These are phyloP conservation scores for Suillus paluster DNA, from an alignment of 768 basidiomycete species.

Conservation along the genomic window DNA sequence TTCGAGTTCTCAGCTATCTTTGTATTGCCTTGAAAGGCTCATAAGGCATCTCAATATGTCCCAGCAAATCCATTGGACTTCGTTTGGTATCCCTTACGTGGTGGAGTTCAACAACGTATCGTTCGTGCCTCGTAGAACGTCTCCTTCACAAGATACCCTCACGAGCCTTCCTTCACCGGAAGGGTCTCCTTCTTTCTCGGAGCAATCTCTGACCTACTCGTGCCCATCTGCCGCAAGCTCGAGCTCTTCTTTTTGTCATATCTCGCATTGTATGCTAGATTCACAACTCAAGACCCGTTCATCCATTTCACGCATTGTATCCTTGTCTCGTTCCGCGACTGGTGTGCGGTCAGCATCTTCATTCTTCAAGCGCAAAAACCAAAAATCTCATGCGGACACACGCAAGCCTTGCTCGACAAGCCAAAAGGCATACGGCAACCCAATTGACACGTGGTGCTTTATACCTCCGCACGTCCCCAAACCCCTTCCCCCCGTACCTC, in stretches of 20 bases:
- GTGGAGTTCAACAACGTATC: conserved; percentile 35
- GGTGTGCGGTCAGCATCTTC: conserved; percentile 23
- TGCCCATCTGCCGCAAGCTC: conserved; percentile 18
- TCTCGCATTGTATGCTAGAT: conserved; percentile 13
- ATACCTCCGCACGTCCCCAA: conserved; percentile 15
- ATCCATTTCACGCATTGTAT: conserved; percentile 14
- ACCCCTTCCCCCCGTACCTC: conserved; percentile 23
- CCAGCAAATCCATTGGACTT: conserved; percentile 31
- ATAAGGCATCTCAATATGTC: conserved; percentile 18
- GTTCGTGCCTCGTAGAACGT: conserved; percentile 11
- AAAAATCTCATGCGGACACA: background rate
- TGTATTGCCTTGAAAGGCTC: background rate
- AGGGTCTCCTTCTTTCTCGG: conserved; percentile 7
- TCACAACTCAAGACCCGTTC: conserved; percentile 20
- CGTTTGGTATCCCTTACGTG: conserved; percentile 34
- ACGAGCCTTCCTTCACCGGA: background rate
- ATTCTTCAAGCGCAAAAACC: conserved; percentile 30
- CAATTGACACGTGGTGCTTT: conserved; percentile 12
- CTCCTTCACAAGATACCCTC: background rate
- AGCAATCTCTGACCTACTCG: conserved; percentile 8
- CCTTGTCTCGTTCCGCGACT: conserved; percentile 18
- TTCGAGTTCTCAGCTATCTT: background rate
- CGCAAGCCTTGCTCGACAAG: conserved; percentile 7
- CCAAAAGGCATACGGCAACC: conserved; percentile 1
- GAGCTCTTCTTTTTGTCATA: conserved; percentile 32